phyloP scores from a whole-genome alignment of 1,139 yeast genomes.

The Hemisphaericaspora xylanilytica region DNA sequence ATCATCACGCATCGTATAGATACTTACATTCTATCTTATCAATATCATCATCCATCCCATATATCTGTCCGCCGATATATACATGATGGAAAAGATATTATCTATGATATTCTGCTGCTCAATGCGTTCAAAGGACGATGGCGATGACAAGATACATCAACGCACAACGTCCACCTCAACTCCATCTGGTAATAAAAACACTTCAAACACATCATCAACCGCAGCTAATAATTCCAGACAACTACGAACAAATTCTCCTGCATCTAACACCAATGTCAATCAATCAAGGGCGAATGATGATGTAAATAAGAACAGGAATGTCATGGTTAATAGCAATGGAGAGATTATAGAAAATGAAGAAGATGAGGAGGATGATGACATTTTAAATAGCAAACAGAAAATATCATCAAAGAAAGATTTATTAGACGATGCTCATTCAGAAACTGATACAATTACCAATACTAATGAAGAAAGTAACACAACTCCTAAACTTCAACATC shows the following conservation, averaged over 20 bases:
- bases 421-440: constrained; percentile 43
- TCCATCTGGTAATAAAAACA: neutral
- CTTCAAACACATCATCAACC: constrained; percentile 3
- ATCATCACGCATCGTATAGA: no score
- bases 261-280: neutral
- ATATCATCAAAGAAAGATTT: constrained; percentile 26
- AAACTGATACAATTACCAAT: constrained; percentile 45
- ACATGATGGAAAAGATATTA: constrained; percentile 26
- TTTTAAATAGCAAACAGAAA: constrained; percentile 11
- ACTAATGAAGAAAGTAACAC: constrained; percentile 33
- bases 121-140: constrained; percentile 36
- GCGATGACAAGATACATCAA: constrained; percentile 25
- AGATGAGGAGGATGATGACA: constrained; percentile 9
- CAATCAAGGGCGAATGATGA: neutral
- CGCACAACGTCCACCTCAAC: constrained; percentile 5
- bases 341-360: constrained; percentile 7
- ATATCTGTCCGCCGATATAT: no score
- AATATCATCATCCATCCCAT: neutral
- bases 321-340: constrained; percentile 2
- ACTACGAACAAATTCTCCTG: neutral
- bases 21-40: neutral
- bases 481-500: constrained; percentile 11
- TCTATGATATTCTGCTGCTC: constrained; percentile 44
- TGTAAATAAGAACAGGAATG: neutral
- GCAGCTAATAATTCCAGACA: constrained; percentile 1